phyloP scores from a whole-genome alignment of 805 yeast species.

The Saturnispora sekii region DNA sequence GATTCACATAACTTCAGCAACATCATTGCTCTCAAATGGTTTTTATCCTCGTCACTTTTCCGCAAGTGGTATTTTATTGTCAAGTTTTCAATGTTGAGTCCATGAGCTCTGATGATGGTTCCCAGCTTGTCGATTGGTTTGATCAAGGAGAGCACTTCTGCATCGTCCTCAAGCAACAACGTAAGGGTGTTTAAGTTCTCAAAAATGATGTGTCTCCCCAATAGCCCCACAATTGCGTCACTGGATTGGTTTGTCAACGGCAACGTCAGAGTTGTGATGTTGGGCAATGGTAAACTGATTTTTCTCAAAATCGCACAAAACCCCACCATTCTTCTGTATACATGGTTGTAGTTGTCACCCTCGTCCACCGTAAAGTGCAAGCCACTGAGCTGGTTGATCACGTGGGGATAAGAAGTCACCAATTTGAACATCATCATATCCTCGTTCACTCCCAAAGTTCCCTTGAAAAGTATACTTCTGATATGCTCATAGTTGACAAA shows the following conservation, averaged over 20 bases:
- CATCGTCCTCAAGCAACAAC: slow-evolving; percentile 26
- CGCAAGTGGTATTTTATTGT: slow-evolving; percentile 20
- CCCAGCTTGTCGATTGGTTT: slow-evolving; percentile 23
- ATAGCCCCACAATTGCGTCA: slow-evolving; percentile 20
- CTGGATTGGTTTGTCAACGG: slow-evolving; percentile 27
- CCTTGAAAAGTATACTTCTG: slow-evolving; percentile 17
- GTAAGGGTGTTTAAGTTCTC: slow-evolving; percentile 22
- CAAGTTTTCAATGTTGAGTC: slow-evolving; percentile 17
- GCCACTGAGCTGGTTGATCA: slow-evolving; percentile 18
- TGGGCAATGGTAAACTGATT: slow-evolving; percentile 21
- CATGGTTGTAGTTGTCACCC: slow-evolving; percentile 19
- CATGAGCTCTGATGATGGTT: slow-evolving; percentile 18
- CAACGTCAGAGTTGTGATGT: slow-evolving; percentile 19
- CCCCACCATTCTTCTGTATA: slow-evolving; percentile 27
- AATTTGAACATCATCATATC: slow-evolving; percentile 26
- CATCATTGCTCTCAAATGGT: slow-evolving; percentile 26
- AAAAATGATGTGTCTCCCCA: slow-evolving; percentile 23
- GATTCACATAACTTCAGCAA: slow-evolving; percentile 23
- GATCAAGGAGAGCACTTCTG: slow-evolving; percentile 20
- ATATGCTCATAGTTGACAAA: slow-evolving; percentile 19
- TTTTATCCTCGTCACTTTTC: slow-evolving; percentile 23
- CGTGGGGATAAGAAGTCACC: slow-evolving; percentile 21
- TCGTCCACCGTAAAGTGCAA: slow-evolving; percentile 21
- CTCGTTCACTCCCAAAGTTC: slow-evolving; percentile 25
- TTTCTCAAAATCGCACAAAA: slow-evolving; percentile 26